A percentile compares a stretch with the other conserved stretches of the same genome.
These are phyloP conservation scores for Diaporthe destruens DNA, from an alignment of 2,329 filamentous ascomycete genomes.

Conservation along the genomic window DNA sequence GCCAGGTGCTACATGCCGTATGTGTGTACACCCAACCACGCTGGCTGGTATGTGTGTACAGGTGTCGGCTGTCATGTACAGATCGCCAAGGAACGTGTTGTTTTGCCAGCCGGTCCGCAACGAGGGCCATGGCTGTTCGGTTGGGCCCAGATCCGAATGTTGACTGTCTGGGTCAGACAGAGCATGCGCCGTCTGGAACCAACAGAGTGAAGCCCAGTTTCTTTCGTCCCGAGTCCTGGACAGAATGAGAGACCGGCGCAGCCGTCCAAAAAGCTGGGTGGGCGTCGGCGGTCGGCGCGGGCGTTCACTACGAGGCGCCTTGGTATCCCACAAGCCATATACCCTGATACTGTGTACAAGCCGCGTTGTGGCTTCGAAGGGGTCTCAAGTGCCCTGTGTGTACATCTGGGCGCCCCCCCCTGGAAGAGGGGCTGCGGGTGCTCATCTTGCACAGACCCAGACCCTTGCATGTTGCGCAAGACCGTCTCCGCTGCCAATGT, in stretches of 20 bases:
- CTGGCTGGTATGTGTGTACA: slow-evolving; percentile 19
- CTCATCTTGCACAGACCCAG: slow-evolving; percentile 35
- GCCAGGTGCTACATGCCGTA: slow-evolving; percentile 31
- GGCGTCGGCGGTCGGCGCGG: slow-evolving; percentile 11
- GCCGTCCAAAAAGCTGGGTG: not conserved
- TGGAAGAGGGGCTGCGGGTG: slow-evolving; percentile 35
- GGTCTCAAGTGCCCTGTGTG: slow-evolving; percentile 10
- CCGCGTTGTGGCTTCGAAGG: not conserved
- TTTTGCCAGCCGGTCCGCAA: not conserved
- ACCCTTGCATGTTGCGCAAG: slow-evolving; percentile 39
- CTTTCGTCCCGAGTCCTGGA: slow-evolving; percentile 4
- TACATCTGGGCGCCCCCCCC: slow-evolving; percentile 23
- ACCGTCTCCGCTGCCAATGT: slow-evolving; percentile 36
- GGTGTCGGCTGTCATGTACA: slow-evolving; percentile 6
- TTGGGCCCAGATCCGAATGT: slow-evolving; percentile 25
- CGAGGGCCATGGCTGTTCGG: slow-evolving; percentile 9
- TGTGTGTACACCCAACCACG: slow-evolving; percentile 24
- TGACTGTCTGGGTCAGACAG: slow-evolving; percentile 11
- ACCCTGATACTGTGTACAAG: slow-evolving; percentile 24
- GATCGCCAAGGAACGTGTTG: slow-evolving; percentile 16
- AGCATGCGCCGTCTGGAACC: not conserved
- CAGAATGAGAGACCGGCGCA: not conserved
- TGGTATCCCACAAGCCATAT: not conserved
- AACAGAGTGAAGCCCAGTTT: not conserved
- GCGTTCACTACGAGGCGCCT: not conserved